A percentile compares a stretch with the other conserved stretches of the same genome.
Conservation (phyloP, 2,329 filamentous ascomycete species). For the Alternaria sp. region DNA sequence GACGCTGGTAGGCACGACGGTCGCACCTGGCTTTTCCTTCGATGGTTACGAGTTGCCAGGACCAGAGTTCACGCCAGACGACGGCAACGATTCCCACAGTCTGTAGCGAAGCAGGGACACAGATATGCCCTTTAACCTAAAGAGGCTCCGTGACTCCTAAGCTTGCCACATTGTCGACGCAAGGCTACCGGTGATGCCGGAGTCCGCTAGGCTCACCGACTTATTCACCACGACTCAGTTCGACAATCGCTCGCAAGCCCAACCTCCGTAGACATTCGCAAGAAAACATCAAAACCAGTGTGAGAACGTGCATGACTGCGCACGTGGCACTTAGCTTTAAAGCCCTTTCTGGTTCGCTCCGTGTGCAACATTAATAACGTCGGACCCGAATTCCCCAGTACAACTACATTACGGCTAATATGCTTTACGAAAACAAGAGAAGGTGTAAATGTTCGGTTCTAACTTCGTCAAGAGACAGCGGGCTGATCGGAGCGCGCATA, state of each 20-base stretch:
- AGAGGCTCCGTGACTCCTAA: background rate
- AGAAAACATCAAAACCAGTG: background rate
- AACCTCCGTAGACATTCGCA: background rate
- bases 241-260: background rate
- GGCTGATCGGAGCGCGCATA: background rate
- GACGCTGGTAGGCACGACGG: conserved; percentile 55
- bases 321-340: background rate
- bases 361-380: background rate
- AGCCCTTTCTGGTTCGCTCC: background rate
- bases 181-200: background rate
- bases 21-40: conserved; percentile 27
- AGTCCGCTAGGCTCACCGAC: background rate
- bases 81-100: background rate
- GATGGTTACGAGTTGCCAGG: conserved; percentile 26
- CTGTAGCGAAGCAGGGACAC: background rate
- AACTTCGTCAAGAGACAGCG: background rate
- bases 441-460: background rate
- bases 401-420: background rate
- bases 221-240: background rate
- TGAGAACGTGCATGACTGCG: background rate
- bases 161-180: background rate
- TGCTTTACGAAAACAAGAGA: background rate
- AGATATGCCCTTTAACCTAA: background rate
- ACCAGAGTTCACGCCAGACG: conserved; percentile 22
- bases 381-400: background rate